Percentiles rank a stretch among this genome's conserved stretches.
phyloP scores from a whole-genome alignment of 345 rosid species.

The Garcia nutans region DNA sequence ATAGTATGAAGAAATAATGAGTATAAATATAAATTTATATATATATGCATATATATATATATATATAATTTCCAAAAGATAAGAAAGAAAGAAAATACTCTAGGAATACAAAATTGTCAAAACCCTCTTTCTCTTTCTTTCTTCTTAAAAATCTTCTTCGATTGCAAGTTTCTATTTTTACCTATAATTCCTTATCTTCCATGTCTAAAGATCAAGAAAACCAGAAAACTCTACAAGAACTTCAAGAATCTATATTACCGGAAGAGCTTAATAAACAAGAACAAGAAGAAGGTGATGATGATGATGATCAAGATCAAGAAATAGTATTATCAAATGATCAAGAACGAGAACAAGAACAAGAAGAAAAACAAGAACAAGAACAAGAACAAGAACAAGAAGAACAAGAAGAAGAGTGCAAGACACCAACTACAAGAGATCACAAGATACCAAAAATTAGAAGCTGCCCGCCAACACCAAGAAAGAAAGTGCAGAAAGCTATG shows the following conservation, averaged over 20 bases:
- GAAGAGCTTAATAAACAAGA: neutral
- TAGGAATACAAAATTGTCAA: constrained; percentile 17
- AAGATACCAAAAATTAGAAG: constrained; percentile 45
- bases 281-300: neutral
- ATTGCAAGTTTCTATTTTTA: constrained; percentile 16
- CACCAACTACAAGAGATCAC: constrained; percentile 46
- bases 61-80: constrained; percentile 15
- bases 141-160: constrained; percentile 15
- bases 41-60: neutral
- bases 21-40: too few relatives aligned
- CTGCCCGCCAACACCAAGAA: constrained; percentile 59
- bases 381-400: constrained; percentile 14
- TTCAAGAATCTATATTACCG: neutral
- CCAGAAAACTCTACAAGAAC: constrained; percentile 5
- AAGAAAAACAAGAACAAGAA: constrained; percentile 8
- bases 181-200: neutral
- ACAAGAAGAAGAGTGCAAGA: constrained; percentile 33
- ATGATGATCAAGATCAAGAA: neutral
- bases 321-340: neutral
- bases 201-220: constrained; percentile 24
- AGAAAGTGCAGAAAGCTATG: constrained; percentile 20
- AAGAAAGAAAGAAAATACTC: constrained; percentile 9
- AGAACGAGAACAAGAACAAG: constrained; percentile 9
- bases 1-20: too few relatives aligned
- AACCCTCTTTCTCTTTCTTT: constrained; percentile 10